These are phyloP conservation scores for Chenopodium album DNA, from an alignment of 148 eudicot genomes.

Conservation along the genomic window DNA sequence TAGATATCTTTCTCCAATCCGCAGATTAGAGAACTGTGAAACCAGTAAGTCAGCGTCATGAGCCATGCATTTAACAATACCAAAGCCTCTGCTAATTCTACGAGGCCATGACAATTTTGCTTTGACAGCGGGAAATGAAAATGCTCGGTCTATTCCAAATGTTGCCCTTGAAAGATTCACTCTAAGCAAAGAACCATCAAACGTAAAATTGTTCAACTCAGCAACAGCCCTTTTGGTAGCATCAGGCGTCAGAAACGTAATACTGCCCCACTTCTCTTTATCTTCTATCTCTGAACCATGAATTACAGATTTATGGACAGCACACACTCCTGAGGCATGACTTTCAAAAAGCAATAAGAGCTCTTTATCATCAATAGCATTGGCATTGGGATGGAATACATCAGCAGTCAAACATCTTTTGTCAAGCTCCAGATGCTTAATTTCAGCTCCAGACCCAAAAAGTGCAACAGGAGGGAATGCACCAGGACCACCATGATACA, in stretches of 20 bases:
- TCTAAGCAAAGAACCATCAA: conserved; percentile 45
- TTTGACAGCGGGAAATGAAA: conserved; percentile 62
- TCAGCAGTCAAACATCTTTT: conserved; percentile 78
- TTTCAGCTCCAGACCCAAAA: conserved; percentile 90
- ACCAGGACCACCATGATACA: conserved; percentile 67
- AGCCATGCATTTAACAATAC: conserved; percentile 53
- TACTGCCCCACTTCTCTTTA: conserved; percentile 72
- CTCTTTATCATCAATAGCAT: conserved; percentile 64
- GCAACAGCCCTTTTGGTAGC: conserved; percentile 65
- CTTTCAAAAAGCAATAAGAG: conserved; percentile 57
- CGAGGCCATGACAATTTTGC: conserved; percentile 92
- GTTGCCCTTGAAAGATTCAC: conserved; percentile 48
- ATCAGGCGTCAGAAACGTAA: conserved; percentile 77
- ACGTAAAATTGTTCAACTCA: conserved; percentile 42
- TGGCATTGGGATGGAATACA: conserved; percentile 46
- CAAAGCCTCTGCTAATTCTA: conserved; percentile 70
- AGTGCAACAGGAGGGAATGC: conserved; percentile 66
- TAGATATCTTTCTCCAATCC: conserved; percentile 49
- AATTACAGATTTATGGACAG: conserved; percentile 46
- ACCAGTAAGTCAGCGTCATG: conserved; percentile 49
- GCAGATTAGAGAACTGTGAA: conserved; percentile 46
- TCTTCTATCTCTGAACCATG: conserved; percentile 46
- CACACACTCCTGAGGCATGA: conserved; percentile 54
- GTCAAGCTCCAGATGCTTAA: conserved; percentile 87
- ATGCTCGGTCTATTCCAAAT: conserved; percentile 48